phyloP scores from a whole-genome alignment of 108 stramenopile species.

The Cyclostephanos tholiformis region DNA sequence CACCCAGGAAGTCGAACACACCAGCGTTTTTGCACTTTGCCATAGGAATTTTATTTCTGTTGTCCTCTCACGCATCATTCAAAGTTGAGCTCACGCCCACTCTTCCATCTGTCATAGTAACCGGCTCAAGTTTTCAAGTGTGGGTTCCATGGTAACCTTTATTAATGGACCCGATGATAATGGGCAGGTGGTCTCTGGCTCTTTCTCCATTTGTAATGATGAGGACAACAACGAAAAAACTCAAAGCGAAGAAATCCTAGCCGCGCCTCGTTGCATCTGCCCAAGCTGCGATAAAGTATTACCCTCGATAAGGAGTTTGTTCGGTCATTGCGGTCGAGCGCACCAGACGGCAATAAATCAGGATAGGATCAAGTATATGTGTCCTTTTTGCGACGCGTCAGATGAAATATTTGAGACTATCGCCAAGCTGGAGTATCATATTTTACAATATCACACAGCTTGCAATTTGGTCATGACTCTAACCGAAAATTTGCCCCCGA shows the following conservation, averaged over 20 bases:
- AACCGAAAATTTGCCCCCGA: not conserved
- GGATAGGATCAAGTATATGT: not conserved
- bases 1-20: not conserved
- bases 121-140: not conserved
- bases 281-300: conserved; percentile 4
- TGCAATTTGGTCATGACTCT: not conserved
- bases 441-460: not conserved
- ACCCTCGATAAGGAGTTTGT: not conserved
- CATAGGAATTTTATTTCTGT: not conserved
- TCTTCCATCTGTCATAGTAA: not conserved
- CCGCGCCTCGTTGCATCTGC: conserved; percentile 3
- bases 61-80: no score
- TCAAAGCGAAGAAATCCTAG: not conserved
- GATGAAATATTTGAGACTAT: not conserved
- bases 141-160: not conserved
- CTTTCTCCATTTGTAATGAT: not conserved
- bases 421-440: not conserved
- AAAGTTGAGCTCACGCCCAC: not conserved
- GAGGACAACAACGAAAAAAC: not conserved
- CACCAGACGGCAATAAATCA: not conserved
- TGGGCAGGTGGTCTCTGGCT: not conserved
- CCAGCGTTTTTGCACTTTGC: not conserved
- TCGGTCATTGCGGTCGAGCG: conserved; percentile 7
- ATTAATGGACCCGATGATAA: not conserved
- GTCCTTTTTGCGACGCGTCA: conserved; percentile 2